These are phyloP conservation scores for Panaeolus cyanescens DNA, from an alignment of 768 basidiomycete genomes.

Conservation along the genomic window DNA sequence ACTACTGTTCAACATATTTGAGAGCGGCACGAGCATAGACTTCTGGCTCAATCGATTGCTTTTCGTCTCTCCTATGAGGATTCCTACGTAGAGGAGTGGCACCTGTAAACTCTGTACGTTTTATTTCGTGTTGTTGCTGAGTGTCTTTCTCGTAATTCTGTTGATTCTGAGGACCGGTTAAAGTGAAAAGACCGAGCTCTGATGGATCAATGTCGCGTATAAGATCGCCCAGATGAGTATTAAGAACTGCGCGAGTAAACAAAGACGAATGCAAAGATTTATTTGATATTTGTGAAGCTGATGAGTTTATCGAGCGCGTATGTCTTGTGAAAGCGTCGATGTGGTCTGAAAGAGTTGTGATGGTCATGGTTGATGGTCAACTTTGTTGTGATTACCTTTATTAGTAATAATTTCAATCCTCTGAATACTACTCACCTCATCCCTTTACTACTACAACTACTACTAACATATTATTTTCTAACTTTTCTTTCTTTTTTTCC, in stretches of 20 bases:
- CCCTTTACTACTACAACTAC: neutral
- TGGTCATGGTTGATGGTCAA: conserved; percentile 21
- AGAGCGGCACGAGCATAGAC: conserved; percentile 75
- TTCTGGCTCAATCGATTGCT: conserved; percentile 65
- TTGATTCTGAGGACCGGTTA: conserved; percentile 36
- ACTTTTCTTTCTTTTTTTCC: conserved; percentile 3
- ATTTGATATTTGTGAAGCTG: conserved; percentile 36
- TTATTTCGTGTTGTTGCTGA: conserved; percentile 42
- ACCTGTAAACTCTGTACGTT: conserved; percentile 66
- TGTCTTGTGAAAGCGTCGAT: conserved; percentile 64
- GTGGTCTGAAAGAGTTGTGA: conserved; percentile 64
- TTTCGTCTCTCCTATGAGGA: conserved; percentile 38
- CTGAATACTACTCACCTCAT: conserved; percentile 6
- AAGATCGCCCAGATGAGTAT: conserved; percentile 66
- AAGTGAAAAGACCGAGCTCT: conserved; percentile 76
- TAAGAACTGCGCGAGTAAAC: conserved; percentile 68
- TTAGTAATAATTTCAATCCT: neutral
- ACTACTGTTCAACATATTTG: conserved; percentile 81
- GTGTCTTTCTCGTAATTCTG: conserved; percentile 31
- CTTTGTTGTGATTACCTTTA: conserved; percentile 12
- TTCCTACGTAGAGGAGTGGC: conserved; percentile 68
- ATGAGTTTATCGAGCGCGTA: conserved; percentile 51
- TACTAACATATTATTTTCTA: no score
- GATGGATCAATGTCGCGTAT: conserved; percentile 80
- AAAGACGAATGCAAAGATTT: conserved; percentile 19